Conservation (phyloP, 345 rosid genomes). For the Viola odorata region DNA sequence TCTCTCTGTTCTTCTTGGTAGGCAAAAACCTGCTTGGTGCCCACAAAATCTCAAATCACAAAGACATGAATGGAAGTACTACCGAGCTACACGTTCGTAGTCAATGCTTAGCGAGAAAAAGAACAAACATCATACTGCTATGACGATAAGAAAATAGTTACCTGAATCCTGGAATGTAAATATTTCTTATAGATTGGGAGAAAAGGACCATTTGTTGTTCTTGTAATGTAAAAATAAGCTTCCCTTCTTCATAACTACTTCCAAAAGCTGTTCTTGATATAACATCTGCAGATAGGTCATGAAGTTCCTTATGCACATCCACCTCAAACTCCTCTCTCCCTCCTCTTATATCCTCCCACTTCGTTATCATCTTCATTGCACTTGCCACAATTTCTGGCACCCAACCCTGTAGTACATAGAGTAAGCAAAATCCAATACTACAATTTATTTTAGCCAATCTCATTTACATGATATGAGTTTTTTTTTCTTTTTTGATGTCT, state of each 20-base stretch:
- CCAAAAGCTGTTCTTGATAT: slow-evolving; percentile 87
- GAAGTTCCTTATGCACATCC: slow-evolving; percentile 56
- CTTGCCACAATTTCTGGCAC: slow-evolving; percentile 59
- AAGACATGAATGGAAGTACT: not conserved
- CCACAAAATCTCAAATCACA: not conserved
- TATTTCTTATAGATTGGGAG: slow-evolving; percentile 46
- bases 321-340: slow-evolving; percentile 61
- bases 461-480: no score
- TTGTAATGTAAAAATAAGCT: slow-evolving; percentile 55
- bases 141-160: slow-evolving; percentile 4
- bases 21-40: slow-evolving; percentile 60
- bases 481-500: no score
- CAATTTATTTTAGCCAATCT: no score
- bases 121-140: not conserved
- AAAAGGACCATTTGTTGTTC: slow-evolving; percentile 62
- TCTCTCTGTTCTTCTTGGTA: slow-evolving; percentile 66
- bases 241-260: slow-evolving; percentile 72
- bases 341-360: slow-evolving; percentile 59
- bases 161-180: slow-evolving; percentile 88
- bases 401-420: slow-evolving; percentile 39
- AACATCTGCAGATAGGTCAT: slow-evolving; percentile 56
- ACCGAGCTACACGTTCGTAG: not conserved
- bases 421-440: not conserved
- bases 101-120: not conserved
- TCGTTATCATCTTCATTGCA: slow-evolving; percentile 41